Conservation (phyloP, 164 flowering plant genomes). For the Vitis labrusca region DNA sequence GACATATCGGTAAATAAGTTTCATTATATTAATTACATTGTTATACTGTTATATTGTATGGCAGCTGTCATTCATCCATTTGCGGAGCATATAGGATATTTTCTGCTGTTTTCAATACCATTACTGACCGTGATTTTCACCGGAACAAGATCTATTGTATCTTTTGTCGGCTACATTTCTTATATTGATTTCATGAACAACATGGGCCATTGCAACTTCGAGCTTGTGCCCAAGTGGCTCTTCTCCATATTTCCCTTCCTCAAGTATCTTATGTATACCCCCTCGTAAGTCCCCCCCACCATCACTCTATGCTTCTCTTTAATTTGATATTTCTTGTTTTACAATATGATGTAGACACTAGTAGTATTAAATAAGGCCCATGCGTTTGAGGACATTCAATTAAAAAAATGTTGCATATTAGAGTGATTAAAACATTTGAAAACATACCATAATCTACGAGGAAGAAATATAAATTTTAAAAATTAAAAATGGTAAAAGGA, state of each 20-base stretch:
- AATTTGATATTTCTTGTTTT: too few species aligned
- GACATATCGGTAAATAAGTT: background rate
- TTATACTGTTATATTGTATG: background rate
- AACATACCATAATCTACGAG: too few species aligned
- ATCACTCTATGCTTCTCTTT: background rate
- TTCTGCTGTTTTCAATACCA: conserved; percentile 28
- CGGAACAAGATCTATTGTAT: conserved; percentile 12
- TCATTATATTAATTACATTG: background rate
- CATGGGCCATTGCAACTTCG: conserved; percentile 45
- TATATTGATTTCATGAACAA: conserved; percentile 35
- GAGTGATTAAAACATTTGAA: too few species aligned
- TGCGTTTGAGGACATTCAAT: too few species aligned
- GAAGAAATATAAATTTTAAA: too few species aligned
- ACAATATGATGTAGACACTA: too few species aligned
- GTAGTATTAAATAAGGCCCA: too few species aligned
- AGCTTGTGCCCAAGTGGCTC: conserved; percentile 27
- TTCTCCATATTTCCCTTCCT: conserved; percentile 18
- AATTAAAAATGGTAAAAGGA: too few species aligned
- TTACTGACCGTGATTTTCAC: conserved; percentile 9
- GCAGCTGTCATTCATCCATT: conserved; percentile 30
- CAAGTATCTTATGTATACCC: background rate
- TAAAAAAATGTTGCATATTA: too few species aligned
- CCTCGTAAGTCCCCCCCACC: conserved; percentile 16
- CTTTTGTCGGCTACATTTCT: conserved; percentile 18
- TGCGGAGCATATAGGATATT: conserved; percentile 36